These are phyloP conservation scores for Cystobasidiaceae sp. DNA, from an alignment of 1,284 basidiomycete species.

Conservation along the genomic window DNA sequence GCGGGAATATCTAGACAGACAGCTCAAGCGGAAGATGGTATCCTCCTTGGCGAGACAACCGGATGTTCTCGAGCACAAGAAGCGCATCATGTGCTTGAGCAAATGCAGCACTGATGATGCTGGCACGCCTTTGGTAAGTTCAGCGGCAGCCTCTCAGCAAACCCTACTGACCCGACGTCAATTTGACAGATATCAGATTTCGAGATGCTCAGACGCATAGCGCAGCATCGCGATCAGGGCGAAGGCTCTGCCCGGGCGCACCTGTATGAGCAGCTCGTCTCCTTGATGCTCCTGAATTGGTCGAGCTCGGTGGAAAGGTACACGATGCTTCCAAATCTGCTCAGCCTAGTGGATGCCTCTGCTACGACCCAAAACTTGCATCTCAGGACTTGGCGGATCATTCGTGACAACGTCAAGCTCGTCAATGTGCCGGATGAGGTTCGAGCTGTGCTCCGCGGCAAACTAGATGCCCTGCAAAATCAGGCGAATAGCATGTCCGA, in stretches of 20 bases:
- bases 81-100: background rate
- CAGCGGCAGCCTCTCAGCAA: too few relatives aligned
- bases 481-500: too few relatives aligned
- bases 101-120: slow-evolving; percentile 15
- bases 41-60: background rate
- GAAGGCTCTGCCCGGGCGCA: background rate
- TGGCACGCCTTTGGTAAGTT: slow-evolving; percentile 15
- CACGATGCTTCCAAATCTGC: background rate
- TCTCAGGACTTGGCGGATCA: background rate
- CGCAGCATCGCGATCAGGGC: background rate
- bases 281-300: slow-evolving; percentile 14
- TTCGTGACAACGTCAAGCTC: too few relatives aligned
- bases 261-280: slow-evolving; percentile 11
- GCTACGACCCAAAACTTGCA: background rate
- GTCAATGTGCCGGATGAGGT: too few relatives aligned
- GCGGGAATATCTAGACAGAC: slow-evolving; percentile 1
- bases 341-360: background rate
- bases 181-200: slow-evolving; percentile 2
- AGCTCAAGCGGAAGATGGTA: slow-evolving; percentile 1
- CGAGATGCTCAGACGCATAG: background rate
- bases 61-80: background rate
- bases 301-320: slow-evolving; percentile 7
- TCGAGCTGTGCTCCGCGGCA: too few relatives aligned
- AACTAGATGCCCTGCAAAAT: too few relatives aligned
- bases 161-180: background rate